A percentile compares a stretch with the other conserved stretches of the same genome.
phyloP scores from a whole-genome alignment of 805 yeast genomes.

The Candida insectalens region DNA sequence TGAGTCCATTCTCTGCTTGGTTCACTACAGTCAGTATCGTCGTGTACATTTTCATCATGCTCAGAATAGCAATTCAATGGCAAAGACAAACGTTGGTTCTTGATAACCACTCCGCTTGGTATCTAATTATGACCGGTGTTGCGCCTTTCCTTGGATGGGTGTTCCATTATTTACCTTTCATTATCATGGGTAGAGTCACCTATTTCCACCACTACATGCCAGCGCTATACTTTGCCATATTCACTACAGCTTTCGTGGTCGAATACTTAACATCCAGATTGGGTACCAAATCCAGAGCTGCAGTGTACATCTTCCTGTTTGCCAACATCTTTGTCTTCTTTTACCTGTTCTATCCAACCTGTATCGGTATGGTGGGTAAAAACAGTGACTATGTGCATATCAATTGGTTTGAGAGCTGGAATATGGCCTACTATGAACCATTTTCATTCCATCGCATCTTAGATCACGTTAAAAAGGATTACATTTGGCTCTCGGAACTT shows the following conservation, averaged over 20 bases:
- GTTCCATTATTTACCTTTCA: slow-evolving; percentile 65
- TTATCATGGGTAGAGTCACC: slow-evolving; percentile 77
- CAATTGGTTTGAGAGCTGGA: slow-evolving; percentile 42
- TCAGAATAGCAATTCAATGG: slow-evolving; percentile 44
- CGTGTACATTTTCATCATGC: slow-evolving; percentile 23
- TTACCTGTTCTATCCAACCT: slow-evolving; percentile 50
- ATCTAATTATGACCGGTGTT: slow-evolving; percentile 49
- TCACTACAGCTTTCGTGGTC: slow-evolving; percentile 42
- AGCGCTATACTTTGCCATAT: slow-evolving; percentile 67
- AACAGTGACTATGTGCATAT: slow-evolving; percentile 29
- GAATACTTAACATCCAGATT: slow-evolving; percentile 32
- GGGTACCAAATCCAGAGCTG: slow-evolving; percentile 17
- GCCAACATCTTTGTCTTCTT: slow-evolving; percentile 40
- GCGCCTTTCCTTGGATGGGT: slow-evolving; percentile 80
- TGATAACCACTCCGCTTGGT: slow-evolving; percentile 12
- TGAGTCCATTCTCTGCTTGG: slow-evolving; percentile 60
- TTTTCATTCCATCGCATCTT: background rate
- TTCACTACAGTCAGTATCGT: slow-evolving; percentile 41
- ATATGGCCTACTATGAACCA: slow-evolving; percentile 4
- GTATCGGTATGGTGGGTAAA: slow-evolving; percentile 58
- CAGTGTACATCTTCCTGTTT: slow-evolving; percentile 32
- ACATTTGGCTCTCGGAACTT: background rate
- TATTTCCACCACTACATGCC: slow-evolving; percentile 83
- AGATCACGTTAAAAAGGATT: background rate
- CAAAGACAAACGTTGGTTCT: slow-evolving; percentile 46